Evolutionary conservation across 2,329 filamentous ascomycete species (phyloP).

Genomic region (Fusarium sp.): DNA sequence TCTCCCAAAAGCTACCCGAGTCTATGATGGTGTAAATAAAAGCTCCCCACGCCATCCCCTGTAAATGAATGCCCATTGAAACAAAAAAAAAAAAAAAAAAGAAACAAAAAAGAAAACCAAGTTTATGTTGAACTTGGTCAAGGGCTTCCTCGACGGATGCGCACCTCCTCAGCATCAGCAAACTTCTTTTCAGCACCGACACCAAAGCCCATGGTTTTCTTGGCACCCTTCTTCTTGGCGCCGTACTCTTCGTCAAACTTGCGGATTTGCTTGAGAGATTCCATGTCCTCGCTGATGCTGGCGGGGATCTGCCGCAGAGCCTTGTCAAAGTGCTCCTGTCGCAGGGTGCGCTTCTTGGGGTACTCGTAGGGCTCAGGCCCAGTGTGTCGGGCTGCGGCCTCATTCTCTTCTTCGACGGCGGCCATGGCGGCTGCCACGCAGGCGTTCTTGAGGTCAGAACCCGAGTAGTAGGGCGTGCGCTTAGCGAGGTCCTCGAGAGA

Average conservation of each 20-base stretch:
- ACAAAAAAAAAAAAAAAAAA: neutral
- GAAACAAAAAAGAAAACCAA: neutral
- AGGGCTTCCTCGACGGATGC: slow-evolving; percentile 51
- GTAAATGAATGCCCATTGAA: slow-evolving; percentile 1
- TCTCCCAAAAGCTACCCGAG: slow-evolving; percentile 8
- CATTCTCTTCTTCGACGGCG: slow-evolving; percentile 79
- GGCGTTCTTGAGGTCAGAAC: slow-evolving; percentile 85
- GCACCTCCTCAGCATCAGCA: slow-evolving; percentile 57
- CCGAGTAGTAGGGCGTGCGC: slow-evolving; percentile 81
- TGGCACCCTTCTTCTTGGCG: slow-evolving; percentile 77
- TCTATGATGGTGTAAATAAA: slow-evolving; percentile 29
- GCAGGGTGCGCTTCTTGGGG: slow-evolving; percentile 68
- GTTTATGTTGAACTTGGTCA: slow-evolving; percentile 4
- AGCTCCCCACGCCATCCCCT: slow-evolving; percentile 14
- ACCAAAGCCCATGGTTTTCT: slow-evolving; percentile 70
- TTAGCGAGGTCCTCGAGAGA: slow-evolving; percentile 72
- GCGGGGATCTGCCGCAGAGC: slow-evolving; percentile 91
- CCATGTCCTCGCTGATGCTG: slow-evolving; percentile 95
- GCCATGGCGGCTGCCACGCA: slow-evolving; percentile 84
- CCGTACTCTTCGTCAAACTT: slow-evolving; percentile 98
- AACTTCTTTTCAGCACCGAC: slow-evolving; percentile 52
- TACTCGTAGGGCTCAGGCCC: slow-evolving; percentile 66
- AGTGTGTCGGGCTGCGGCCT: slow-evolving; percentile 50
- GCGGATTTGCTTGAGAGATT: slow-evolving; percentile 83
- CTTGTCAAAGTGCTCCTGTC: slow-evolving; percentile 80